Conservation (phyloP, 140 eudicot species). For the Stevia rebaudiana region DNA sequence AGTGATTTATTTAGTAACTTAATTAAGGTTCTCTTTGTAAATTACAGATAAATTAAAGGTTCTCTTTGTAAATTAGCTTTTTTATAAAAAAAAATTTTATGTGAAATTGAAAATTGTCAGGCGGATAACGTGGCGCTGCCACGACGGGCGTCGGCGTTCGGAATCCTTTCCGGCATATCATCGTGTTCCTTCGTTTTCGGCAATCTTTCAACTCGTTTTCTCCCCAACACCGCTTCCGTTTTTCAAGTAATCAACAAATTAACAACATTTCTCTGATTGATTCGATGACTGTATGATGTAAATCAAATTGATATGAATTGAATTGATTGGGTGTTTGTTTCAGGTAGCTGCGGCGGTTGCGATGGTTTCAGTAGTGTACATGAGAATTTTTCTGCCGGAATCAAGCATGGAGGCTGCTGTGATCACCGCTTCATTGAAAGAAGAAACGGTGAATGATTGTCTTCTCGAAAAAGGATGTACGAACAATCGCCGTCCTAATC, state of each 20-base stretch:
- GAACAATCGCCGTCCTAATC: conserved; percentile 16
- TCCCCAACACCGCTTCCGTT: conserved; percentile 65
- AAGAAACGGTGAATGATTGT: conserved; percentile 36
- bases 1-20: no score
- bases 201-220: conserved; percentile 75
- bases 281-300: background rate
- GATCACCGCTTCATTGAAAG: conserved; percentile 26
- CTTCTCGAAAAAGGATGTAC: conserved; percentile 42
- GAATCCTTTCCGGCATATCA: conserved; percentile 64
- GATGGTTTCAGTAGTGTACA: conserved; percentile 55
- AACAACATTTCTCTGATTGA: background rate
- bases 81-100: no score
- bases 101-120: conserved; percentile 26
- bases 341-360: conserved; percentile 71
- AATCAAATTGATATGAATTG: background rate
- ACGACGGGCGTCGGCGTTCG: conserved; percentile 65
- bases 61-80: no score
- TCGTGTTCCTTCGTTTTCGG: conserved; percentile 81
- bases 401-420: conserved; percentile 43
- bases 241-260: conserved; percentile 42
- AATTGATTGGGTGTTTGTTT: background rate
- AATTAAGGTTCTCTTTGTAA: no score
- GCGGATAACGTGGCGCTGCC: conserved; percentile 65
- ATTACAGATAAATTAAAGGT: no score
- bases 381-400: conserved; percentile 75